A percentile compares a stretch with the other conserved stretches of the same genome.
Conservation (phyloP, 768 basidiomycete genomes). For the Phanerochaete sordida region DNA sequence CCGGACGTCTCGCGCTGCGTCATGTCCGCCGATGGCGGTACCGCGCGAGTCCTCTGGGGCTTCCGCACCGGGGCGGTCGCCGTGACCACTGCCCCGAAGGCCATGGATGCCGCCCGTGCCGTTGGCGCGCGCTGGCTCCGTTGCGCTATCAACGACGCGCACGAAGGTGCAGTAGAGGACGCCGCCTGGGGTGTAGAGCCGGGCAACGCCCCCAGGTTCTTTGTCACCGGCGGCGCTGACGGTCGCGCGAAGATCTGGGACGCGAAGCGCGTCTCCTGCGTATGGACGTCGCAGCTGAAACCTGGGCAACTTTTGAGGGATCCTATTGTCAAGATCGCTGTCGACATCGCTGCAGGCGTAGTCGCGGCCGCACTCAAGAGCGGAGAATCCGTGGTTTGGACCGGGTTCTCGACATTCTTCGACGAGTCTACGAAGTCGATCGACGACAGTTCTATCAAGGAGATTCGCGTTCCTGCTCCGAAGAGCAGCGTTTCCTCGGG, state of each 20-base stretch:
- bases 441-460: neutral
- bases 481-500: conserved; percentile 3
- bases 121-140: conserved; percentile 42
- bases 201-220: conserved; percentile 22
- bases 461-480: conserved; percentile 13
- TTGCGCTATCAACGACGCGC: conserved; percentile 55
- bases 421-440: neutral
- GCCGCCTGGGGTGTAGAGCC: conserved; percentile 42
- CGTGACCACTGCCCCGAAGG: conserved; percentile 51
- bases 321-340: conserved; percentile 47
- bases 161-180: conserved; percentile 56
- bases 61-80: conserved; percentile 65
- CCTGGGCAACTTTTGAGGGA: conserved; percentile 37
- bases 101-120: conserved; percentile 51
- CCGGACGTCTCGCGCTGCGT: conserved; percentile 61
- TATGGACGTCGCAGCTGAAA: conserved; percentile 56
- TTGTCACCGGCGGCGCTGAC: conserved; percentile 57
- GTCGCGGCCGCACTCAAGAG: conserved; percentile 50
- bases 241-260: conserved; percentile 78
- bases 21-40: conserved; percentile 58
- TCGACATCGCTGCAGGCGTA: conserved; percentile 38
- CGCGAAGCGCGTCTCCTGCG: conserved; percentile 43
- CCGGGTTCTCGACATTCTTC: conserved; percentile 33
- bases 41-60: conserved; percentile 73
- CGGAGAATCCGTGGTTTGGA: conserved; percentile 59